Conservation (phyloP, 208 protist genomes). For the Leptomonas seymouri region DNA sequence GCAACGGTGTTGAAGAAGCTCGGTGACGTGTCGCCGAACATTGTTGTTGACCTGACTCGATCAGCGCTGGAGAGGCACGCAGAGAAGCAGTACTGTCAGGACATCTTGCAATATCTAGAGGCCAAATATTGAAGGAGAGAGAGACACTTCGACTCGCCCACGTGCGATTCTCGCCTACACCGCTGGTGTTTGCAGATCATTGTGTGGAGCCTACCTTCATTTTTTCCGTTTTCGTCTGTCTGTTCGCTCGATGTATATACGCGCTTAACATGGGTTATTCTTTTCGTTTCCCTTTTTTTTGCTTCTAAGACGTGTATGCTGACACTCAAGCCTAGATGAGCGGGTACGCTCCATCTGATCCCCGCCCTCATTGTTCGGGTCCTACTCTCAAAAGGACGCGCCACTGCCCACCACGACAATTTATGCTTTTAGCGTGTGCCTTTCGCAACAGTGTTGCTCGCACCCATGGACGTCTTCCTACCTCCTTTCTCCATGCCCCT, state of each 20-base stretch:
- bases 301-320: too few species aligned
- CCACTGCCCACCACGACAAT: too few species aligned
- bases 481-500: too few species aligned
- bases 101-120: conserved; percentile 51
- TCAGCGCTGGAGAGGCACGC: conserved; percentile 52
- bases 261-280: neutral
- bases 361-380: too few species aligned
- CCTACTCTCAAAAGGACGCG: too few species aligned
- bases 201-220: too few species aligned
- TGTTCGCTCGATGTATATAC: conserved; percentile 11
- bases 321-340: neutral
- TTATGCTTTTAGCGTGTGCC: too few species aligned
- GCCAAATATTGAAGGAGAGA: conserved; percentile 29
- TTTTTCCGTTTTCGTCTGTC: conserved; percentile 18
- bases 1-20: conserved; percentile 50
- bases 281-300: neutral
- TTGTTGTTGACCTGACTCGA: conserved; percentile 63
- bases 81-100: conserved; percentile 48
- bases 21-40: conserved; percentile 55
- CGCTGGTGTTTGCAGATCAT: too few species aligned
- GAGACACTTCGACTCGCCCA: neutral
- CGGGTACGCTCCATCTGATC: too few species aligned
- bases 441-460: too few species aligned
- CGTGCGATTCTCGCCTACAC: conserved; percentile 5
- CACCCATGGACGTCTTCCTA: too few species aligned